Evolutionary conservation across 192 early-diverging fungal genomes (phyloP).

Genomic region (Kappamyces sp.): DNA sequence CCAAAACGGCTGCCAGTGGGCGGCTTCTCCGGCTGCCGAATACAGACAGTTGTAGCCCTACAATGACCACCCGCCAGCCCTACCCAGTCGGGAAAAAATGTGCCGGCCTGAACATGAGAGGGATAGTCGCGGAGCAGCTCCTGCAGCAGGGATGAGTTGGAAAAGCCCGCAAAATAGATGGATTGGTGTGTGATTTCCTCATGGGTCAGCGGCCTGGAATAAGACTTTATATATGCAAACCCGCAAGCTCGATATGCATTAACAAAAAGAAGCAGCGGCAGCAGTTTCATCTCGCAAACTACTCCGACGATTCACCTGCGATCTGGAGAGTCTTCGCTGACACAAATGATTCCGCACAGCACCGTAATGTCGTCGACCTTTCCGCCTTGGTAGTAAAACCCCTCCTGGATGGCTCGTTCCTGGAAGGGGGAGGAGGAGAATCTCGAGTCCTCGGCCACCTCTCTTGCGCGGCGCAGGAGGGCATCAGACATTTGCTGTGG

Average conservation of each 20-base stretch:
- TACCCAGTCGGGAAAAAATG: slow-evolving; percentile 63
- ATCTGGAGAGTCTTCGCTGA: slow-evolving; percentile 26
- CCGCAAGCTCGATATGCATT: no score
- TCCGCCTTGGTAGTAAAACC: slow-evolving; percentile 87
- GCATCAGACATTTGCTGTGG: slow-evolving; percentile 75
- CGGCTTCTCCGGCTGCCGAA: slow-evolving; percentile 41
- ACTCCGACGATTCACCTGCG: slow-evolving; percentile 18
- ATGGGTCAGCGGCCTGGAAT: slow-evolving; percentile 5
- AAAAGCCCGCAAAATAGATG: neutral
- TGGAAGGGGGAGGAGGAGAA: slow-evolving; percentile 83
- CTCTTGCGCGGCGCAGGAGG: slow-evolving; percentile 68
- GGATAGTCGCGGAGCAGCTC: slow-evolving; percentile 6
- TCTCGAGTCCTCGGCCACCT: slow-evolving; percentile 73
- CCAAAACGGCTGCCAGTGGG: slow-evolving; percentile 70
- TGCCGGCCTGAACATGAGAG: slow-evolving; percentile 37
- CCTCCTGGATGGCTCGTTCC: slow-evolving; percentile 88
- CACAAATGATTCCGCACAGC: slow-evolving; percentile 68
- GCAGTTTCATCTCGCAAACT: no score
- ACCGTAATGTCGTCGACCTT: slow-evolving; percentile 95
- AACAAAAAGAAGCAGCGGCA: no score
- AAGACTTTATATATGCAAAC: no score
- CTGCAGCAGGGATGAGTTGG: neutral
- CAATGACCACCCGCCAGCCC: neutral
- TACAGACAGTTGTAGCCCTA: slow-evolving; percentile 56
- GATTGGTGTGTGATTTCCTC: slow-evolving; percentile 7